Evolutionary conservation across 768 basidiomycete species (phyloP).

Genomic region (Tulasnella sp.): DNA sequence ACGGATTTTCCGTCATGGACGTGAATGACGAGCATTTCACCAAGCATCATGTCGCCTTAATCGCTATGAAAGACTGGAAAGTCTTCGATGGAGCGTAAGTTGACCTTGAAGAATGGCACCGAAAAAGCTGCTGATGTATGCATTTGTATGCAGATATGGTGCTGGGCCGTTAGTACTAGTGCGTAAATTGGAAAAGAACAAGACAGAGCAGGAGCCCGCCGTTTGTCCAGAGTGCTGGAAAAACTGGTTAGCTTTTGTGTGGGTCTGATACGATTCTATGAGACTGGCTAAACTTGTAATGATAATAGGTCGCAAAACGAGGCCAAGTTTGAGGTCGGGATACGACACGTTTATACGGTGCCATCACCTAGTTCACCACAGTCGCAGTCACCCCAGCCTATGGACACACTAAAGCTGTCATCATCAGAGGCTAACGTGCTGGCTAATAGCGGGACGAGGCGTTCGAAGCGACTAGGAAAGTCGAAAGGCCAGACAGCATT

Average conservation of each 20-base stretch:
- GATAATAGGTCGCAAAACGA: neutral
- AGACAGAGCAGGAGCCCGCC: neutral
- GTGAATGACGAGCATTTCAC: constrained; percentile 20
- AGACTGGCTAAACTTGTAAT: too few relatives aligned
- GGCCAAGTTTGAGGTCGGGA: too few relatives aligned
- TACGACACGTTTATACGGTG: too few relatives aligned
- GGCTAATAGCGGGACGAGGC: neutral
- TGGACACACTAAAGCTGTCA: neutral
- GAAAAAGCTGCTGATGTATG: neutral
- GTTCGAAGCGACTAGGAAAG: constrained; percentile 57
- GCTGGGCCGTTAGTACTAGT: neutral
- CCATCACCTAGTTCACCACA: too few relatives aligned
- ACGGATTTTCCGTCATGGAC: constrained; percentile 47
- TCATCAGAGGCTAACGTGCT: neutral
- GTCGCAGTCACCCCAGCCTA: neutral
- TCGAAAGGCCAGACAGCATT: constrained; percentile 34
- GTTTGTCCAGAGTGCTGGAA: constrained; percentile 51
- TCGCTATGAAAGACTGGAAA: constrained; percentile 57
- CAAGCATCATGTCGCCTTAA: constrained; percentile 43
- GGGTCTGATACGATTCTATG: constrained; percentile 33
- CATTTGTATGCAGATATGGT: neutral
- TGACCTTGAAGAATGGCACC: neutral
- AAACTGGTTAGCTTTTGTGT: constrained; percentile 26
- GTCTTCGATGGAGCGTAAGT: constrained; percentile 47
- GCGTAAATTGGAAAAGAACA: neutral